phyloP scores from a whole-genome alignment of 1,284 basidiomycete genomes.

The Fereydounia khargensis region DNA sequence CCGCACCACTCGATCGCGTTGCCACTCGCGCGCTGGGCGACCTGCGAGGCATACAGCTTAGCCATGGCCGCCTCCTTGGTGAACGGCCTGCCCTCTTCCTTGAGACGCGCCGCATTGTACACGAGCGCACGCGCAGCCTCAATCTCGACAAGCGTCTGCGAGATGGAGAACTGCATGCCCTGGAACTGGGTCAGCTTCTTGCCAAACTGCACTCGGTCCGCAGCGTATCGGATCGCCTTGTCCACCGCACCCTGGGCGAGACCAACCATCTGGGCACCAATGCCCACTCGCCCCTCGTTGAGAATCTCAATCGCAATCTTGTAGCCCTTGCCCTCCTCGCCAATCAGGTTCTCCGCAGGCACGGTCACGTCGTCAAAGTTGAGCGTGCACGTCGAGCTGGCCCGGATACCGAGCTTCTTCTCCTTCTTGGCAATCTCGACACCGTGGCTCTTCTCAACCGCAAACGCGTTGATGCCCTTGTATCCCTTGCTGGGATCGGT shows the following conservation, averaged over 20 bases:
- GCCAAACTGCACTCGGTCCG: constrained; percentile 89
- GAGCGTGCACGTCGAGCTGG: constrained; percentile 93
- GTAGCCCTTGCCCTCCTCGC: constrained; percentile 90
- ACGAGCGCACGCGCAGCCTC: constrained; percentile 89
- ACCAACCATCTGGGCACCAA: constrained; percentile 79
- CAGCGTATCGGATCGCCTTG: constrained; percentile 87
- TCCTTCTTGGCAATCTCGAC: constrained; percentile 98
- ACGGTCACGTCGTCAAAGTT: constrained; percentile 93
- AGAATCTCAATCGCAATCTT: constrained; percentile 94
- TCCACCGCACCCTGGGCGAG: constrained; percentile 95
- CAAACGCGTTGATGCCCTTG: constrained; percentile 98
- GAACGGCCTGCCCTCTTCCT: constrained; percentile 90
- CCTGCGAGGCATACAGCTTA: constrained; percentile 75
- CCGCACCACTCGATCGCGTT: constrained; percentile 95
- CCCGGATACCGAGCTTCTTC: constrained; percentile 93
- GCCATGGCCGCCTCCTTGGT: constrained; percentile 96
- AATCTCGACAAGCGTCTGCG: constrained; percentile 77
- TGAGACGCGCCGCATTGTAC: constrained; percentile 90
- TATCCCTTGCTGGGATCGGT: constrained; percentile 93
- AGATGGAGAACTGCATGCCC: constrained; percentile 93
- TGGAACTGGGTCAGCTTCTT: constrained; percentile 82
- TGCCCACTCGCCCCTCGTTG: constrained; percentile 96
- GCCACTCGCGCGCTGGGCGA: constrained; percentile 85
- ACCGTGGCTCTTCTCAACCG: constrained; percentile 94
- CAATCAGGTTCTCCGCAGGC: constrained; percentile 89